Conservation (phyloP, 345 rosid genomes). For the Salix dunnii region DNA sequence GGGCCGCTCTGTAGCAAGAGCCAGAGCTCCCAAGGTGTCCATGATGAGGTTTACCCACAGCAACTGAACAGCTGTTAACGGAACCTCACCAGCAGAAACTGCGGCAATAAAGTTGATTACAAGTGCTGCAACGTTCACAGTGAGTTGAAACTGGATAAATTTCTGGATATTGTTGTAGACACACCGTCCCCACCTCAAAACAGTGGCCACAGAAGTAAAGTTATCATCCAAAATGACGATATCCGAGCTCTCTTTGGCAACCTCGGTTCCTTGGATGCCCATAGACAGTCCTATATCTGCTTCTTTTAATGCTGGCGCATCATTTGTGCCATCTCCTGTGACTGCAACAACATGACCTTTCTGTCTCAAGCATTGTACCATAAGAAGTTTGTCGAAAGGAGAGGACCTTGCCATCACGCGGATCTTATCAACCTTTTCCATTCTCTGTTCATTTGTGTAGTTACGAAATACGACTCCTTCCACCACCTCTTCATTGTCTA, state of each 20-base stretch:
- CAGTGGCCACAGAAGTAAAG: constrained; percentile 26
- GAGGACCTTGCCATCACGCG: constrained; percentile 33
- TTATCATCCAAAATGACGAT: constrained; percentile 32
- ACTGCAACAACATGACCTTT: constrained; percentile 31
- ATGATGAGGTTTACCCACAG: constrained; percentile 31
- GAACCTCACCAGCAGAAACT: constrained; percentile 29
- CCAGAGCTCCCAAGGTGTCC: constrained; percentile 32
- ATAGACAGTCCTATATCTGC: constrained; percentile 32
- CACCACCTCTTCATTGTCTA: constrained; percentile 5
- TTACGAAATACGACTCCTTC: constrained; percentile 29
- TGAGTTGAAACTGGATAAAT: constrained; percentile 28
- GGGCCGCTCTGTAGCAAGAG: constrained; percentile 27
- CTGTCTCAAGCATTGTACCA: constrained; percentile 26
- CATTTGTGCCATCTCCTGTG: constrained; percentile 32
- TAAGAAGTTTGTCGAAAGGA: constrained; percentile 25
- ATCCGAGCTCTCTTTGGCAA: constrained; percentile 29
- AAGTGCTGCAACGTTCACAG: constrained; percentile 31
- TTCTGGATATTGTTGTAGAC: constrained; percentile 29
- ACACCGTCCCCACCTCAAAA: constrained; percentile 28
- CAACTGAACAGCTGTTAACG: constrained; percentile 26
- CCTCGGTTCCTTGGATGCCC: constrained; percentile 34
- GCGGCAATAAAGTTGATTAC: constrained; percentile 30
- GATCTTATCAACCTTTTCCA: constrained; percentile 18
- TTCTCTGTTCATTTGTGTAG: constrained; percentile 22
- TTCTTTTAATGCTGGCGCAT: constrained; percentile 29